Conservation (phyloP, 805 yeast species). For the Candida montana region DNA sequence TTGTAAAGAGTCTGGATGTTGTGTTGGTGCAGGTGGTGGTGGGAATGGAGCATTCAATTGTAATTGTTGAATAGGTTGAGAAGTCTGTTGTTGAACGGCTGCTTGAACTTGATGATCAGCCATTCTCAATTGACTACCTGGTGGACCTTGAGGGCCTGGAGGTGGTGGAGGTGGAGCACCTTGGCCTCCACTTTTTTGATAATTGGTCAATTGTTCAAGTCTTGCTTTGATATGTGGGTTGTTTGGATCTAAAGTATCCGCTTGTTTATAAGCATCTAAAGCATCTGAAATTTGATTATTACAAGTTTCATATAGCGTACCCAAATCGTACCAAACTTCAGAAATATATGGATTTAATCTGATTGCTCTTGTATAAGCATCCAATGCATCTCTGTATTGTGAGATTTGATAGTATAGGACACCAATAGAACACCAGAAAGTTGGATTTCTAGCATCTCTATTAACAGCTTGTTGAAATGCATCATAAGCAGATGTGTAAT, state of each 20-base stretch:
- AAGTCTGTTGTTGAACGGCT: constrained; percentile 19
- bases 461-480: constrained; percentile 98
- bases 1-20: constrained; percentile 5
- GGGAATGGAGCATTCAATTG: constrained; percentile 13
- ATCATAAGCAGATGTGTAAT: constrained; percentile 94
- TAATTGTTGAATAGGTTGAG: constrained; percentile 21
- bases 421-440: constrained; percentile 96
- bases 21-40: constrained; percentile 9
- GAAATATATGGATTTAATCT: constrained; percentile 92
- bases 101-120: constrained; percentile 60
- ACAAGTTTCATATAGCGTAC: constrained; percentile 95
- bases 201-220: constrained; percentile 74
- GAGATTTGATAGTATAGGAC: constrained; percentile 94
- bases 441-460: constrained; percentile 93
- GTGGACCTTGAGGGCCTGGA: constrained; percentile 50
- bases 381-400: constrained; percentile 94
- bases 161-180: constrained; percentile 50
- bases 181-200: constrained; percentile 64
- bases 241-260: constrained; percentile 90
- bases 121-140: constrained; percentile 43
- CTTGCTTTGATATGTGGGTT: constrained; percentile 93
- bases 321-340: constrained; percentile 98
- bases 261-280: constrained; percentile 93
- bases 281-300: constrained; percentile 95
- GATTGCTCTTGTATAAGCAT: constrained; percentile 96